Evolutionary conservation across 176 grass and related monocot genomes (phyloP).

Genomic region (Elymus sibiricus): DNA sequence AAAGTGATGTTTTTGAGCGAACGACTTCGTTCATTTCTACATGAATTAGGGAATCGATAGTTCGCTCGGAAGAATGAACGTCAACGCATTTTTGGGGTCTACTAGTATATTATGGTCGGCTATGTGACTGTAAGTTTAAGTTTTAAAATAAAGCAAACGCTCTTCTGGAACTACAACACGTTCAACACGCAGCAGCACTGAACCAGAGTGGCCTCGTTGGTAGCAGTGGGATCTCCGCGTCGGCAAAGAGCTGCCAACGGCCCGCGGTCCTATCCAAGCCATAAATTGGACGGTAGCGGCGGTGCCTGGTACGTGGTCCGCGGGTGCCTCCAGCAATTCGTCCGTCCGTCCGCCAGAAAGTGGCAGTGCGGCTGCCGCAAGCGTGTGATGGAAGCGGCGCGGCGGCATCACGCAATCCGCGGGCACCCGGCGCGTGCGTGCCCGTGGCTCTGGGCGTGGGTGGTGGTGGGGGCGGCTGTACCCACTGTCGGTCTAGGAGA

Average conservation of each 20-base stretch:
- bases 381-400: slow-evolving; percentile 50
- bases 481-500: slow-evolving; percentile 36
- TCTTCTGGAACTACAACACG: no score
- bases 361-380: slow-evolving; percentile 21
- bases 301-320: not conserved
- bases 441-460: not conserved
- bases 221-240: not conserved
- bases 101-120: no score
- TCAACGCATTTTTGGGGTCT: no score
- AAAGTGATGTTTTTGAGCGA: no score
- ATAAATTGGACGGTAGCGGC: slow-evolving; percentile 23
- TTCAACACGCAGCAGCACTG: not conserved
- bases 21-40: no score
- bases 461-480: slow-evolving; percentile 11
- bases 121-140: no score
- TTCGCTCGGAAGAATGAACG: no score
- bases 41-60: no score
- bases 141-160: no score
- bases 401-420: slow-evolving; percentile 47
- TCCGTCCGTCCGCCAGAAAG: not conserved
- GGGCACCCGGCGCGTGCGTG: slow-evolving; percentile 52
- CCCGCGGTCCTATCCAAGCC: not conserved
- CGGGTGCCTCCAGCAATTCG: slow-evolving; percentile 28
- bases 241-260: slow-evolving; percentile 12
- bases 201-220: not conserved